phyloP scores from a whole-genome alignment of 371 early-diverging fungal species.

The Apophysomyces sp. region DNA sequence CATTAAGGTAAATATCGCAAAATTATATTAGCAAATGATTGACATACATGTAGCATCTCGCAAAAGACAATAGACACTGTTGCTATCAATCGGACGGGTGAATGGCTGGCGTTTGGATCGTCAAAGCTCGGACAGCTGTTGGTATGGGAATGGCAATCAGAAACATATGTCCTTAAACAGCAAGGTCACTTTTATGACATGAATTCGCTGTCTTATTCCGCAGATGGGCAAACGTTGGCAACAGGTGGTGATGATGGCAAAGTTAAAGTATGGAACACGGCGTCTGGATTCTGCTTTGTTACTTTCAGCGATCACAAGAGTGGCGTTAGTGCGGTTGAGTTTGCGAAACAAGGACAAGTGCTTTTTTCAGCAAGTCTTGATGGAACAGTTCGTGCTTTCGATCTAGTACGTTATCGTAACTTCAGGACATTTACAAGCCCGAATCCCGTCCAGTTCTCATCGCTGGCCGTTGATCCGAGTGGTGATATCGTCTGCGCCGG shows the following conservation, averaged over 20 bases:
- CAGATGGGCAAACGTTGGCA: conserved; percentile 93
- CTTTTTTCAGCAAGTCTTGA: conserved; percentile 94
- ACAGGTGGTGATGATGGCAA: conserved; percentile 98
- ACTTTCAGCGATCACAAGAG: conserved; percentile 94
- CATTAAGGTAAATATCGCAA: conserved; percentile 61
- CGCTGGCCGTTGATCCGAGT: conserved; percentile 91
- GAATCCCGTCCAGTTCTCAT: conserved; percentile 93
- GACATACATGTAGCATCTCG: conserved; percentile 69
- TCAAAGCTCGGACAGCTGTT: conserved; percentile 91
- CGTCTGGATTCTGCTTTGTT: conserved; percentile 95
- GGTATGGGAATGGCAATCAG: conserved; percentile 99
- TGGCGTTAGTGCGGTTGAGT: conserved; percentile 82
- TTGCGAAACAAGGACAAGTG: conserved; percentile 90
- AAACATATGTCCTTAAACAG: conserved; percentile 96
- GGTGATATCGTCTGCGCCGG: conserved; percentile 98
- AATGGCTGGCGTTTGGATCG: conserved; percentile 97
- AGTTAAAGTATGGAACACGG: conserved; percentile 96
- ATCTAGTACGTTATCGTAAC: conserved; percentile 95
- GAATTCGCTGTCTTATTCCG: conserved; percentile 84
- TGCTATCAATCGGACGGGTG: conserved; percentile 87
- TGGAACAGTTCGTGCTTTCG: conserved; percentile 97
- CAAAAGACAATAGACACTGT: conserved; percentile 89
- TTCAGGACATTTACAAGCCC: conserved; percentile 97
- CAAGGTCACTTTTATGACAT: conserved; percentile 97
- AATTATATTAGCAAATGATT: background rate